Percentiles rank a stretch among this genome's conserved stretches.
Evolutionary conservation across 208 protist genomes (phyloP).

Genomic region (Leishmania major): DNA sequence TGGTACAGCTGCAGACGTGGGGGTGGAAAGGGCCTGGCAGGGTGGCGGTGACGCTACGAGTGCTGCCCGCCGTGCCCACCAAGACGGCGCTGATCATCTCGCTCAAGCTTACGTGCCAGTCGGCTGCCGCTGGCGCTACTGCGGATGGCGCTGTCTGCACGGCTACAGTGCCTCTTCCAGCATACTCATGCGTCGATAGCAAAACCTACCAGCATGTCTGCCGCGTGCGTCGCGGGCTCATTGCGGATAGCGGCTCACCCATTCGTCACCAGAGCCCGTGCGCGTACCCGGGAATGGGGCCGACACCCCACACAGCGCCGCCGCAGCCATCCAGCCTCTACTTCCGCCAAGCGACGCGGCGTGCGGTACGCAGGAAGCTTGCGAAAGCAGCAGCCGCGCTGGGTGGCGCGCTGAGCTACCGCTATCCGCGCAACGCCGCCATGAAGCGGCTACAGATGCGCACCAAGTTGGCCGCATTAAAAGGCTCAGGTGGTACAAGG

Average conservation of each 20-base stretch:
- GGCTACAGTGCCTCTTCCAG: conserved; percentile 15
- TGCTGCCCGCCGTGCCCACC: conserved; percentile 17
- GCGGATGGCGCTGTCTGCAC: not conserved
- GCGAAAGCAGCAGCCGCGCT: conserved; percentile 24
- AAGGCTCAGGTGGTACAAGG: not conserved
- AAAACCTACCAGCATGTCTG: conserved; percentile 28
- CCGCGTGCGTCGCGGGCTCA: conserved; percentile 25
- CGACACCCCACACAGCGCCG: not conserved
- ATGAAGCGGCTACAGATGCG: conserved; percentile 4
- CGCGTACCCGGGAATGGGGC: not conserved
- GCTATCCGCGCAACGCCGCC: conserved; percentile 14
- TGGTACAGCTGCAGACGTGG: conserved; percentile 25
- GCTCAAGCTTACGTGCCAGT: conserved; percentile 15
- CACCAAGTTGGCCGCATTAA: not conserved
- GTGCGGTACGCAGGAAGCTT: conserved; percentile 12
- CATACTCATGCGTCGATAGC: conserved; percentile 20
- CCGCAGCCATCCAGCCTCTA: conserved; percentile 24
- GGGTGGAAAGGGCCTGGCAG: conserved; percentile 7
- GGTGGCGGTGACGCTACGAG: conserved; percentile 26
- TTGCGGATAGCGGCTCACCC: conserved; percentile 14
- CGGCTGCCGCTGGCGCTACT: not conserved
- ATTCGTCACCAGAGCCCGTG: not conserved
- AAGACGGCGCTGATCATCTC: conserved; percentile 19
- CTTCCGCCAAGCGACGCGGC: conserved; percentile 28
- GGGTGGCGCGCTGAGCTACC: conserved; percentile 15